Conservation (phyloP, 2,329 filamentous ascomycete genomes). For the Fusarium oligoseptatum region DNA sequence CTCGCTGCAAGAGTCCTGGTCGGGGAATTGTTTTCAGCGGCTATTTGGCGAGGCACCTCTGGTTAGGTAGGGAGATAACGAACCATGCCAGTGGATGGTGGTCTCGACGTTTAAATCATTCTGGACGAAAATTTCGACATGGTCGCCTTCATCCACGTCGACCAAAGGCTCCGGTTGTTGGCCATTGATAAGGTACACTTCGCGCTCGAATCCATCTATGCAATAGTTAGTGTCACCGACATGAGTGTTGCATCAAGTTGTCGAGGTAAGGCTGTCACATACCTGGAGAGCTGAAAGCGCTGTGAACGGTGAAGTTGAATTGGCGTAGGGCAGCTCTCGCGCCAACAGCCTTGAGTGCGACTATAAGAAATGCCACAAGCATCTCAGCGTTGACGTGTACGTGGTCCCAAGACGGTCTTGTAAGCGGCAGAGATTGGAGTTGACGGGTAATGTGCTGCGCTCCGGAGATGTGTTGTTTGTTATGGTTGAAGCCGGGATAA, state of each 20-base stretch:
- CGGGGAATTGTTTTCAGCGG: background rate
- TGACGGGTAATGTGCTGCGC: no score
- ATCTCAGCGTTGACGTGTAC: background rate
- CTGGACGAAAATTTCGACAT: background rate
- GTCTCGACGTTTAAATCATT: background rate
- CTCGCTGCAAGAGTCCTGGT: background rate
- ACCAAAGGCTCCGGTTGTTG: background rate
- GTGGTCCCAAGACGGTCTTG: no score
- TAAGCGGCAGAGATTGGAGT: no score
- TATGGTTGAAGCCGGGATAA: no score
- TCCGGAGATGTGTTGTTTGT: no score
- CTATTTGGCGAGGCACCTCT: no score
- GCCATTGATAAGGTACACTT: background rate
- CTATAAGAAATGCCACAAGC: background rate
- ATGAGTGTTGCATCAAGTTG: no score
- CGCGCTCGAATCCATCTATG: background rate
- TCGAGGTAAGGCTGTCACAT: background rate
- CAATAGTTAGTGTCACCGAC: background rate
- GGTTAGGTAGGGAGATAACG: no score
- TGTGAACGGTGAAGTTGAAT: background rate
- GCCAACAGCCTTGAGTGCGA: background rate
- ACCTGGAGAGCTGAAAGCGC: background rate
- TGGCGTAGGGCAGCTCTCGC: background rate
- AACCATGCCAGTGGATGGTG: background rate
- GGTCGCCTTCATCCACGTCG: background rate